Conservation (phyloP, 2,329 filamentous ascomycete species). For the Scorias spongiosa region DNA sequence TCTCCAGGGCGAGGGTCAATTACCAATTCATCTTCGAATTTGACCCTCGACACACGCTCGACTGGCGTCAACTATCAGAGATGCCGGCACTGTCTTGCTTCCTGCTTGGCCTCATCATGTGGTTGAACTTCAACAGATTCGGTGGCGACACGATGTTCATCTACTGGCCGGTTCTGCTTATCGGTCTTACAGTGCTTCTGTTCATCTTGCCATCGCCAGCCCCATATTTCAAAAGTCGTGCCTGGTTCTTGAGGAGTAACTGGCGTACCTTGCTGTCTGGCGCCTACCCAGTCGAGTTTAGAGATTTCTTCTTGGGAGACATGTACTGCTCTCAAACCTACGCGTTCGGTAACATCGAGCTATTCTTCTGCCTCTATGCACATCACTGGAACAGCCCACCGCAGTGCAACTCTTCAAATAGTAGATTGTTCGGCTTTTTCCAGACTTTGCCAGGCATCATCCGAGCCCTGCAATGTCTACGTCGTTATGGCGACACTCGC, state of each 20-base stretch:
- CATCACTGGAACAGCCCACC: constrained; percentile 54
- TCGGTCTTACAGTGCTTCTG: constrained; percentile 50
- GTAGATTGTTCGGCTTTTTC: constrained; percentile 74
- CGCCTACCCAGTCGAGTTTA: constrained; percentile 84
- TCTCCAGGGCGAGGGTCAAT: constrained; percentile 76
- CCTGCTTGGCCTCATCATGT: constrained; percentile 62
- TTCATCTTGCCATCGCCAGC: constrained; percentile 61
- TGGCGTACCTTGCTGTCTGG: constrained; percentile 76
- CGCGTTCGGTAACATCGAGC: constrained; percentile 69
- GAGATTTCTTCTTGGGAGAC: constrained; percentile 93
- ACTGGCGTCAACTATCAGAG: constrained; percentile 79
- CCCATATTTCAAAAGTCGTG: constrained; percentile 58
- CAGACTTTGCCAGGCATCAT: constrained; percentile 70
- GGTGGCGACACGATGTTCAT: constrained; percentile 55
- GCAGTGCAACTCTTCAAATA: constrained; percentile 75
- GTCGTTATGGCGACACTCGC: constrained; percentile 73
- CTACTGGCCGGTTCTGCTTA: constrained; percentile 74
- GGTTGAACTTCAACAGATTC: constrained; percentile 70
- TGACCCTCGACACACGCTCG: constrained; percentile 61
- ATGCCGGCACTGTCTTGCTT: constrained; percentile 76
- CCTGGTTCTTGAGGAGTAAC: constrained; percentile 82
- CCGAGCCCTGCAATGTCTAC: constrained; percentile 79
- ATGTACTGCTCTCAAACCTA: constrained; percentile 97
- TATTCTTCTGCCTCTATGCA: constrained; percentile 93
- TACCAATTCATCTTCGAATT: constrained; percentile 88